phyloP scores from a whole-genome alignment of 176 grass and related monocot species.

The Cenchrus purpureus region DNA sequence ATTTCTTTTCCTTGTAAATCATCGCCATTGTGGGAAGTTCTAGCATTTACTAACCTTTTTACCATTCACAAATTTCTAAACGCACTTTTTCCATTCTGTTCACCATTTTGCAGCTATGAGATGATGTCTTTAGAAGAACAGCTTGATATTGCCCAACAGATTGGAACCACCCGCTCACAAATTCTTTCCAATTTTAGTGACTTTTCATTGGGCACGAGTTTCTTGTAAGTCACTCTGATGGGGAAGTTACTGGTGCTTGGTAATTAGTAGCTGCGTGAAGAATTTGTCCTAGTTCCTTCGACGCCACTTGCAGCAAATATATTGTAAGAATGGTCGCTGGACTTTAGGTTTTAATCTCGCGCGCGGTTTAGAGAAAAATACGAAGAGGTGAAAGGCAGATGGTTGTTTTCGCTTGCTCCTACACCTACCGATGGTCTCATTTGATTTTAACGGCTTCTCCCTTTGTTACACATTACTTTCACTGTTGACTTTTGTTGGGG shows the following conservation, averaged over 20 bases:
- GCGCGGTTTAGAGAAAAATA: too few species aligned
- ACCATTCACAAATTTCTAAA: background rate
- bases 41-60: background rate
- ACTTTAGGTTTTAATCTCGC: background rate
- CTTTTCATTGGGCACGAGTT: constrained; percentile 80
- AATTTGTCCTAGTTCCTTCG: background rate
- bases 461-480: too few species aligned
- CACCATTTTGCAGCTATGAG: constrained; percentile 70
- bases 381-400: too few species aligned
- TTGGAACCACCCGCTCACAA: constrained; percentile 76
- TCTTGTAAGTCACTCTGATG: constrained; percentile 50
- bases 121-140: constrained; percentile 87
- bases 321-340: background rate
- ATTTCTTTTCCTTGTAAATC: background rate
- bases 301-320: background rate
- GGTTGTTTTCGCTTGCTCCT: too few species aligned
- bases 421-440: too few species aligned
- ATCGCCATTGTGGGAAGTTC: background rate
- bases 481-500: too few species aligned
- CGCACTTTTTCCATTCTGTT: background rate
- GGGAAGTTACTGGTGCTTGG: background rate
- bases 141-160: constrained; percentile 85
- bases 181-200: constrained; percentile 89
- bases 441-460: too few species aligned
- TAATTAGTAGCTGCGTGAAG: background rate